Evolutionary conservation across 1,139 yeast genomes (phyloP).

Genomic region (Suhomyces panamericanus): DNA sequence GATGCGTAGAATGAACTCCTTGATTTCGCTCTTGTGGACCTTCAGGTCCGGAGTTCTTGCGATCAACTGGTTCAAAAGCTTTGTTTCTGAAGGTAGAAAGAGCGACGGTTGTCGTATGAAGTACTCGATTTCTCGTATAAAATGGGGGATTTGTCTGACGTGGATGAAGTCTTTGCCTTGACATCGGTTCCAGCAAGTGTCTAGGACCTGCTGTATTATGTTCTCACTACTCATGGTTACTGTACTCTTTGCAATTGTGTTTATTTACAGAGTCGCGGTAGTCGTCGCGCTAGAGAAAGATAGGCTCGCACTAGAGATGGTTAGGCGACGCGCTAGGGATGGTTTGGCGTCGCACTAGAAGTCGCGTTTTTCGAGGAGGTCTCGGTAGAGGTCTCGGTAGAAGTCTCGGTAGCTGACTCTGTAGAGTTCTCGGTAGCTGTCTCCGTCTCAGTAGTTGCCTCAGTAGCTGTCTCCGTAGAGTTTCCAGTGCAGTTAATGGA

Average conservation of each 20-base stretch:
- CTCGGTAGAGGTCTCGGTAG: not conserved
- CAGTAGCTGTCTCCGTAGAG: not conserved
- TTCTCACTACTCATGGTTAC: constrained; percentile 3
- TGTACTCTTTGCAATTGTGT: not conserved
- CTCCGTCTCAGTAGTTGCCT: too few species aligned
- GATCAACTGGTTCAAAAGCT: constrained; percentile 28
- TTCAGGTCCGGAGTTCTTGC: constrained; percentile 29
- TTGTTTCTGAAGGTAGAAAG: constrained; percentile 28
- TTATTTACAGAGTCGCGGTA: not conserved
- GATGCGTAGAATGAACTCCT: constrained; percentile 31
- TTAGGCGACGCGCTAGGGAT: not conserved
- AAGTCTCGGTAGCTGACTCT: not conserved
- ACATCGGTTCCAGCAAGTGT: constrained; percentile 31
- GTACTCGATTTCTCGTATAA: constrained; percentile 31
- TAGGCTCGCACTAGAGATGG: not conserved
- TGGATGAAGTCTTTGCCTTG: constrained; percentile 24
- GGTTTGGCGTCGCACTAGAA: not conserved
- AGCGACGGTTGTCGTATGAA: constrained; percentile 23
- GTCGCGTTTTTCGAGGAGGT: not conserved
- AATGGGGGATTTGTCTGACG: constrained; percentile 27
- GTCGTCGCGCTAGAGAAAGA: not conserved
- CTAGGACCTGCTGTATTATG: constrained; percentile 20
- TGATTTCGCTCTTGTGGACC: constrained; percentile 29
- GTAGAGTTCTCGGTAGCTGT: too few species aligned
- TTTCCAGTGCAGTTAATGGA: not conserved